Conservation (phyloP, 257 asterid genomes). For the Catharanthus roseus region DNA sequence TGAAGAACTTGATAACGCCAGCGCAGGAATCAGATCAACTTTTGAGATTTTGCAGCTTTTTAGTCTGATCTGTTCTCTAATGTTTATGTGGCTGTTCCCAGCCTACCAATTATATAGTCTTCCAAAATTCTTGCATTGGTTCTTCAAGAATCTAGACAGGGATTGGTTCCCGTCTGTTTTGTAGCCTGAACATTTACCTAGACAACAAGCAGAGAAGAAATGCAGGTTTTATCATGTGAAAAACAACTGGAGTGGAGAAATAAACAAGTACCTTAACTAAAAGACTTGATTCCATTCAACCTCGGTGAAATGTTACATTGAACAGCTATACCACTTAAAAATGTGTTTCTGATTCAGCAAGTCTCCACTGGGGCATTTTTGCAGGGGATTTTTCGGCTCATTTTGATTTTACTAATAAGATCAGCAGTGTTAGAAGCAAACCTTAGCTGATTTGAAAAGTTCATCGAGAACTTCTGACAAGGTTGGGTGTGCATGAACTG, state of each 20-base stretch:
- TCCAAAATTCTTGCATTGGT: not conserved
- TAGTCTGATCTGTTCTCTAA: not conserved
- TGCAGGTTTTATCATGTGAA: not conserved
- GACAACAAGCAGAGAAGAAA: not conserved
- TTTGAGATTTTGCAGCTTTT: not conserved
- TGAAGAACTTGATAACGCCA: not conserved
- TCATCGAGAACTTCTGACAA: slow-evolving; percentile 50
- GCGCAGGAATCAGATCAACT: not conserved
- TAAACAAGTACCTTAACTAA: slow-evolving; percentile 25
- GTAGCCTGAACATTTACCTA: slow-evolving; percentile 24
- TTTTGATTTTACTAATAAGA: not conserved
- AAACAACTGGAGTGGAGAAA: not conserved
- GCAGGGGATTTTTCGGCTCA: not conserved
- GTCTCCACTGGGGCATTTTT: not conserved
- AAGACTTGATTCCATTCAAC: not conserved
- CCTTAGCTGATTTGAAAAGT: slow-evolving; percentile 41
- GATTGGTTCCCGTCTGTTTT: slow-evolving; percentile 25
- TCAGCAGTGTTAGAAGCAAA: slow-evolving; percentile 12
- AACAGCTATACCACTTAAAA: not conserved
- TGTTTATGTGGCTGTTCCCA: not conserved
- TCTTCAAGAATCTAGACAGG: slow-evolving; percentile 15
- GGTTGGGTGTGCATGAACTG: slow-evolving; percentile 56
- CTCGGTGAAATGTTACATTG: slow-evolving; percentile 17
- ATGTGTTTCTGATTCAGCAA: too few species aligned
- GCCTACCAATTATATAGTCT: not conserved